Evolutionary conservation across 306 rosid genomes (phyloP).

Genomic region (Luffa acutangula): DNA sequence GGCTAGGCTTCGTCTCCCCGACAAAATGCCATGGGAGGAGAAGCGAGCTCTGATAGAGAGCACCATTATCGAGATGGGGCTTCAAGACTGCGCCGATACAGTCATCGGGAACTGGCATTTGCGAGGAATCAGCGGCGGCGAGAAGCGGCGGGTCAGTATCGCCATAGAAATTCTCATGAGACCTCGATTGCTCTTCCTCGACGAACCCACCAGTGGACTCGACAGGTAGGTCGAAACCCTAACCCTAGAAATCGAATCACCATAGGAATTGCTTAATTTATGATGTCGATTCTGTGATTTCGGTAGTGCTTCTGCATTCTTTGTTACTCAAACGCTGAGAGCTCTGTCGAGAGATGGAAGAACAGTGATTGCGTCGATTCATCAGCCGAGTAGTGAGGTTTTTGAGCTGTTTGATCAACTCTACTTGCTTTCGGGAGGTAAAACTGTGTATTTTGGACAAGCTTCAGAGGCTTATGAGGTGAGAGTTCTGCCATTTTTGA

Average conservation of each 20-base stretch:
- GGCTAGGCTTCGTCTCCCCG: constrained; percentile 64
- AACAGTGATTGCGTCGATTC: constrained; percentile 92
- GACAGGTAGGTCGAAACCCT: constrained; percentile 42
- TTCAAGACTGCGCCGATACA: constrained; percentile 91
- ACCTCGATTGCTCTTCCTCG: constrained; percentile 85
- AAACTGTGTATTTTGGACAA: constrained; percentile 88
- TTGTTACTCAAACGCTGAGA: constrained; percentile 83
- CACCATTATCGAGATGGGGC: constrained; percentile 90
- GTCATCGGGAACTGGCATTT: constrained; percentile 95
- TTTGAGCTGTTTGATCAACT: constrained; percentile 87
- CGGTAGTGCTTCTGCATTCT: constrained; percentile 95
- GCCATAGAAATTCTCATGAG: constrained; percentile 87
- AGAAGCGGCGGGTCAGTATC: constrained; percentile 91
- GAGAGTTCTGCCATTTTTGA: background rate
- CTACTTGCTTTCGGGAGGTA: constrained; percentile 86
- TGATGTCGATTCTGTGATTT: constrained; percentile 7
- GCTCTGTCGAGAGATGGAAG: constrained; percentile 84
- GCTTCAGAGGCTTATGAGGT: constrained; percentile 96
- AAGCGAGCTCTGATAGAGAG: constrained; percentile 70
- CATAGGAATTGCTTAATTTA: background rate
- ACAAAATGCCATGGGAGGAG: constrained; percentile 63
- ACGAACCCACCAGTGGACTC: constrained; percentile 96
- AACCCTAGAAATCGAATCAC: background rate
- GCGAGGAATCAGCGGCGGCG: constrained; percentile 96
- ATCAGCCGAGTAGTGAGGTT: constrained; percentile 98